Conservation (phyloP, 176 grass and related monocot species). For the Lolium rigidum region DNA sequence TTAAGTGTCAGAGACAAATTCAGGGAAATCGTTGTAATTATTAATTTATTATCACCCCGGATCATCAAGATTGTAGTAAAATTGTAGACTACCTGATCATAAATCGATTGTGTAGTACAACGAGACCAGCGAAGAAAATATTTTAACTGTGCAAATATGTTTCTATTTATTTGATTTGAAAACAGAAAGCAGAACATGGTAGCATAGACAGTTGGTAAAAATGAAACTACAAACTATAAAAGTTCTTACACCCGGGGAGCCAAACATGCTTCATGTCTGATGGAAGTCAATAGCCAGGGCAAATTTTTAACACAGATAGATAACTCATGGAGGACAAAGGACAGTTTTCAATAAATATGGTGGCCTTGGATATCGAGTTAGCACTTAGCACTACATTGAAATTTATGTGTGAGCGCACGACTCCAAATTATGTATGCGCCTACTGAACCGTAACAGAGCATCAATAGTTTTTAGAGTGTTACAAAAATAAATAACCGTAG, state of each 20-base stretch:
- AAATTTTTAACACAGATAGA: constrained; percentile 6
- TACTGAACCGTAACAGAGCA: too few species aligned
- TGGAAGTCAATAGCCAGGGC: constrained; percentile 21
- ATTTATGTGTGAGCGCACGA: too few species aligned
- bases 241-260: constrained; percentile 71
- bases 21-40: too few species aligned
- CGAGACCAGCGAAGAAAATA: constrained; percentile 34
- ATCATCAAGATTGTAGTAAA: too few species aligned
- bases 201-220: not conserved
- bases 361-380: too few species aligned
- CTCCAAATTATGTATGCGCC: too few species aligned
- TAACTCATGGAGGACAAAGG: not conserved
- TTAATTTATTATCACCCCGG: too few species aligned
- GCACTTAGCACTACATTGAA: too few species aligned
- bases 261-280: constrained; percentile 89
- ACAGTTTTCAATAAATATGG: constrained; percentile 15
- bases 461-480: too few species aligned
- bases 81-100: not conserved
- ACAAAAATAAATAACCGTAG: too few species aligned
- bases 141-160: constrained; percentile 2
- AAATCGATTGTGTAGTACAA: constrained; percentile 23
- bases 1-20: too few species aligned
- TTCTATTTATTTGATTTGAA: not conserved
- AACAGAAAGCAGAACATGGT: constrained; percentile 7
- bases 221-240: constrained; percentile 11